Evolutionary conservation across 2,329 filamentous ascomycete genomes (phyloP), one percentile per base, ranked within the genome.

Genomic region (Xylariomycetidae sp.): DNA sequence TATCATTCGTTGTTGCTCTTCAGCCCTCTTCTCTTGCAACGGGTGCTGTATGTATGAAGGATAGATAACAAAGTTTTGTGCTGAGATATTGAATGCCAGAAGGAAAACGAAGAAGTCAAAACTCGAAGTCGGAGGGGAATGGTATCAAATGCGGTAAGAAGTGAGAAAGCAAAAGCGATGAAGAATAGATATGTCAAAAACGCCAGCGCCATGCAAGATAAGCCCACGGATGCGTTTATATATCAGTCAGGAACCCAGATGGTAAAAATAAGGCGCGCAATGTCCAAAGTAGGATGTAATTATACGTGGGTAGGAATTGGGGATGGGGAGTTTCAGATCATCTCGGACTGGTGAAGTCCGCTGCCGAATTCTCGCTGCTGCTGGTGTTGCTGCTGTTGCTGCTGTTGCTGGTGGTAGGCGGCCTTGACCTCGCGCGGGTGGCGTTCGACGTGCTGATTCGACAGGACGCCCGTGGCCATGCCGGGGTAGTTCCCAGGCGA

Each of bases 331-430:
- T 18, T 42, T 54, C 58, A 78, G 44, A 78, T 70, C 70, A 79
- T 70, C 57, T 77, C 72, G 51, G 64, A 73, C 34, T 59, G 60
- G 44, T 72, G 64, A 22, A 77, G 54, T 1, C 74, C 74, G 10
- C 70, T 77, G 18, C 67, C 64, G 28, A 66, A 59, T 36, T 64
- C 61, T 27, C 64, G 48, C 38, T 46, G 44, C 40, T 63, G 48
- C 48, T 57, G 30, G 48, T 57, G 30, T 34, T 52, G 33, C 32
- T 46, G 54, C 40, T 63, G 48, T 48, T 57, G 30, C 48, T 57
- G 30, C 36, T 52, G 33, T 31, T 46, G 54, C 35, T 57, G 48
- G 34, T 54, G 56, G 42, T 62, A 55, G 23, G 59, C 56, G 19
- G 53, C 53, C 5, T 53, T 46, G 35, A 61, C 55, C 38, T 72